Evolutionary conservation across 169 alveolate genomes (phyloP), one percentile per base, ranked within the genome.

Genomic region (Cryptosporidium muris): DNA sequence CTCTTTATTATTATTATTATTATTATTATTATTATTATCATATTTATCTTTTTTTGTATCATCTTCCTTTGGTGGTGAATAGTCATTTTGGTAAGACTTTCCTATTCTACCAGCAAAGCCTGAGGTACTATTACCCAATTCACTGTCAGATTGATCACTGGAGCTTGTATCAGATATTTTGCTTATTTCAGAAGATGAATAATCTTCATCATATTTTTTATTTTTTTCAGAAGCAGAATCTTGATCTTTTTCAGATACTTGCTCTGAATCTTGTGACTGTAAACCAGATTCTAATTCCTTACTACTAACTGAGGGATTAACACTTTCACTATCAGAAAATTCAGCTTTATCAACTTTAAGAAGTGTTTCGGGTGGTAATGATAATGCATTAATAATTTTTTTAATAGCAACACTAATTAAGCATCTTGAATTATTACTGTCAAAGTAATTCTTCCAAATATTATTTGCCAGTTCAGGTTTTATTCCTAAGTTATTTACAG

Each of bases 381-480:
- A 25, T 25, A 25, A 25, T 25, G 25, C 25, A 25, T 25, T 25
- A 25, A 0, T 25, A 25, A 25, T 25, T 25, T 25, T 25, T 25
- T 25, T 25, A 25, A 25, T 25, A 25, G 0, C 25, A 25, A 25
- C 25, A 25, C 25, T 25, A 25, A 25, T 25, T 0, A 25, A 25
- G 25, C 25, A 25, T 25, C 25, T 25, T 25, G 25, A 25, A 25
- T 25, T 25, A 25, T 7, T 16, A 36, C 80, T 45, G 25, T 40
- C 48, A 4, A 74, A 40, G 45, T 74, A 74, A 58, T 74, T 54
- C 3, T 58, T 45, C 85, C 85, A 74, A 56, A 74, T 74, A 45
- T 60, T 12, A 58, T 74, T 64, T 68, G 60, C 45, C 25, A n/a
- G 12, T 6, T 36, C 7, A 14, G 40, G 62, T 45, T 63, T 60